Conservation (phyloP, 2,329 filamentous ascomycete genomes). For the Ophiocordyceps australis region DNA sequence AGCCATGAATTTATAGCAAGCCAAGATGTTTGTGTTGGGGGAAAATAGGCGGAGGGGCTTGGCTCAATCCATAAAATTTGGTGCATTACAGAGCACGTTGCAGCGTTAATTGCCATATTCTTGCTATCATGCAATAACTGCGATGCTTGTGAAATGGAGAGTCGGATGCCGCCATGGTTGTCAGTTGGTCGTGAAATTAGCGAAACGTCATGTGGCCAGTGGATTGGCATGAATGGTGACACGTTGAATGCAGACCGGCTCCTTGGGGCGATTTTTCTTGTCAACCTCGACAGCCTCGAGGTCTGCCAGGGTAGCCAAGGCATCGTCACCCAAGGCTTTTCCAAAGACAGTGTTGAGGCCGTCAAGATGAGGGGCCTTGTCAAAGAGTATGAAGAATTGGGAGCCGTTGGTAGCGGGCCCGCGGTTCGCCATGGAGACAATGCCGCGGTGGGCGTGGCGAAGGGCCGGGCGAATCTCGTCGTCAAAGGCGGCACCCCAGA, state of each 20-base stretch:
- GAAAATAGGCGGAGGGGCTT: too few relatives aligned
- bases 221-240: constrained; percentile 70
- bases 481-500: constrained; percentile 58
- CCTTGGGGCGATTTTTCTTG: constrained; percentile 58
- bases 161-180: too few relatives aligned
- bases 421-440: constrained; percentile 66
- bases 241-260: constrained; percentile 45
- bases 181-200: background rate
- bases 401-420: constrained; percentile 56
- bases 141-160: background rate
- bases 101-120: too few relatives aligned
- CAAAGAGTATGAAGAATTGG: constrained; percentile 70
- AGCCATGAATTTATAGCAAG: too few relatives aligned
- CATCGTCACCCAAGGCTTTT: constrained; percentile 48
- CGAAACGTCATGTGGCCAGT: constrained; percentile 35
- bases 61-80: too few relatives aligned
- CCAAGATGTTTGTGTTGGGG: too few relatives aligned
- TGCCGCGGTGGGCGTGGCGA: constrained; percentile 48
- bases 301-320: constrained; percentile 45
- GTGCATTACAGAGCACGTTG: too few relatives aligned
- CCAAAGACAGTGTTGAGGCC: constrained; percentile 76
- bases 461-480: constrained; percentile 63
- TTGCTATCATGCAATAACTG: too few relatives aligned
- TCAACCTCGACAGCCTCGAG: constrained; percentile 59
- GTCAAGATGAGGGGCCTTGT: constrained; percentile 63